phyloP scores from a whole-genome alignment of 2,329 filamentous ascomycete genomes.

The Kalmusia sp. region DNA sequence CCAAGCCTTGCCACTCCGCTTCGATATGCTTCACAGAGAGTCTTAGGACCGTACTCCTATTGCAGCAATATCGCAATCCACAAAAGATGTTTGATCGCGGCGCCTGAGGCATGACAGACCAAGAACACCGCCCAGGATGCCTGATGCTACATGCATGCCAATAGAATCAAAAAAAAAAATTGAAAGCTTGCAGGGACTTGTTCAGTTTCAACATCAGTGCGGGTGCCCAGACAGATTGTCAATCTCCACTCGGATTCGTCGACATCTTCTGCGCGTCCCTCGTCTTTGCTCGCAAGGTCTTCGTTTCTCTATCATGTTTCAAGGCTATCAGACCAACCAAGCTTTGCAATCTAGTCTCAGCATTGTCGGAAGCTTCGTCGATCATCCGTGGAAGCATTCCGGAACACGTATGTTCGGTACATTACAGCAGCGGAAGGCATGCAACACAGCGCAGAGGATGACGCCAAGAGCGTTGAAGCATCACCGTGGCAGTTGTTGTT shows the following conservation, averaged over 20 bases:
- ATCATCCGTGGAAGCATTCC: slow-evolving; percentile 11
- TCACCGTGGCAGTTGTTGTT: neutral
- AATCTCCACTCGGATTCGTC: no score
- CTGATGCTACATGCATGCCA: no score
- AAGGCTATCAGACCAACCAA: no score
- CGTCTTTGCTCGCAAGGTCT: no score
- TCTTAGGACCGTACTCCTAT: neutral
- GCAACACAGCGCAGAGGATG: neutral
- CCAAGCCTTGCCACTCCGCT: slow-evolving; percentile 2
- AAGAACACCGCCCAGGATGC: no score
- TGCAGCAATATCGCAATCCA: neutral
- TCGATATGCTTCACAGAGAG: neutral
- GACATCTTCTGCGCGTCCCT: no score
- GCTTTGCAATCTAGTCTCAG: no score
- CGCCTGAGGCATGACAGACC: neutral
- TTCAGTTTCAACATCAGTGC: no score
- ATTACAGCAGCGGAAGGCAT: neutral
- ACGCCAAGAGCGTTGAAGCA: neutral
- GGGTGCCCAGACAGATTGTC: no score
- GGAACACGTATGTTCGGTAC: slow-evolving; percentile 11
- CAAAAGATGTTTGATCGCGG: no score
- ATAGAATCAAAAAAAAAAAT: no score
- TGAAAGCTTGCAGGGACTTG: no score
- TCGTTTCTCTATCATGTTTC: neutral
- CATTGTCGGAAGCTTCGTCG: slow-evolving; percentile 14